Evolutionary conservation across 768 basidiomycete genomes (phyloP), one percentile per base, ranked within the genome.

Genomic region (Kwoniella shandongensis): DNA sequence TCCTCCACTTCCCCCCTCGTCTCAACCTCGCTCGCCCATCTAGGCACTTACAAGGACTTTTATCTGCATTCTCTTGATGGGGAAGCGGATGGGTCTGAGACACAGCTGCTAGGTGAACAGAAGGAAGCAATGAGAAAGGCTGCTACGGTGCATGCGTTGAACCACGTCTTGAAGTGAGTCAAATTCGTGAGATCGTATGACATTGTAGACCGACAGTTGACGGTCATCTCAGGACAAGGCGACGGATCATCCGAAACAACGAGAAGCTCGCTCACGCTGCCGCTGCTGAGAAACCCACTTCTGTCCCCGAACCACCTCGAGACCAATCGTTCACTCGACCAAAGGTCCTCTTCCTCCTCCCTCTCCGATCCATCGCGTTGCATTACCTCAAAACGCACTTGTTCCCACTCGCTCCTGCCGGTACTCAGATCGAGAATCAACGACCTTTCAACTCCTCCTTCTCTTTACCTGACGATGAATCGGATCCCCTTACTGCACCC

Each of bases 271-370:
- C 88, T 0, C 83, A 86, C 62, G 84, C 85, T 10, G 60, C 69
- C 13, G 42, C 62, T 17, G 77, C 79, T 6, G 79, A 84, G 22
- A 80, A 83, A 1, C 85, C 86, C 1, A 84, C 86, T 76, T 60
- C 72, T 23, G 85, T 89, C 59, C 56, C 59, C 22, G 82, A 89
- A 13, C 69, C 78, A 13, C 67, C 73, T 38, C 89, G 90, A 78
- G 96, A 99, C 72, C 96, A 98, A 81, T 94, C 94, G 25, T 98
- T 97, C 78, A 96, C 93, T 6, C 88, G 96, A 4, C 94, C 96
- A 10, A 92, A 94, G 18, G 81, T 94, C 26, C 88, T 99, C 44
- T 79, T 99, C 62, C 84, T 98, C 55, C 83, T 93, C 10, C 96
- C 96, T 1, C 91, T 97, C 80, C 91, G 96, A 46, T 90, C 89